Evolutionary conservation across 306 rosid genomes (phyloP).

Genomic region (Quercus variabilis): DNA sequence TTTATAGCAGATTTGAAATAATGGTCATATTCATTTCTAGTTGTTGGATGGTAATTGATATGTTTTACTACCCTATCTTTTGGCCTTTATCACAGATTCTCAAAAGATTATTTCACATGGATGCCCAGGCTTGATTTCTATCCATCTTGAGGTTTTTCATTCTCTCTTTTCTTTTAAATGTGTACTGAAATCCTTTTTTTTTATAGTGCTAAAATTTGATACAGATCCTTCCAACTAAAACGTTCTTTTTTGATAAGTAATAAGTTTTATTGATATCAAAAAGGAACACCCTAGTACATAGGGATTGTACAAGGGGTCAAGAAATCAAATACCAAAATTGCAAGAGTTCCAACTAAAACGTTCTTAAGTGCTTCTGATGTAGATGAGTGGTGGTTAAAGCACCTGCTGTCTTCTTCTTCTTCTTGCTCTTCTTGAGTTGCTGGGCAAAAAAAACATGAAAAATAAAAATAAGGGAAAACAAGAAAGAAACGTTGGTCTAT

Average conservation of each 20-base stretch:
- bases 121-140: slow-evolving; percentile 84
- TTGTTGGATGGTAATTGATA: neutral
- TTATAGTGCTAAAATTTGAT: neutral
- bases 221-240: neutral
- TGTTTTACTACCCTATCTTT: neutral
- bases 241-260: neutral
- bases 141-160: slow-evolving; percentile 69
- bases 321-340: too few species aligned
- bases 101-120: slow-evolving; percentile 61
- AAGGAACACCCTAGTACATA: too few species aligned
- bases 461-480: neutral
- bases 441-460: neutral
- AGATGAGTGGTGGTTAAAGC: neutral
- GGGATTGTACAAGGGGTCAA: too few species aligned
- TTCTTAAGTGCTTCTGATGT: neutral
- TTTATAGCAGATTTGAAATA: neutral
- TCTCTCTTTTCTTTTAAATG: neutral
- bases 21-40: neutral
- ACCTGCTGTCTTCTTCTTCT: neutral
- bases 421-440: slow-evolving; percentile 4
- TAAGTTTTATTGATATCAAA: too few species aligned
- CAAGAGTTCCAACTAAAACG: neutral
- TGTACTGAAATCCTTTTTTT: neutral
- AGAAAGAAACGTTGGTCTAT: neutral
- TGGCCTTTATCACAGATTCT: slow-evolving; percentile 51